A percentile compares a stretch with the other conserved stretches of the same genome.
Evolutionary conservation across 1,139 yeast genomes (phyloP).

Genomic region (Diutina pseudorugosa): DNA sequence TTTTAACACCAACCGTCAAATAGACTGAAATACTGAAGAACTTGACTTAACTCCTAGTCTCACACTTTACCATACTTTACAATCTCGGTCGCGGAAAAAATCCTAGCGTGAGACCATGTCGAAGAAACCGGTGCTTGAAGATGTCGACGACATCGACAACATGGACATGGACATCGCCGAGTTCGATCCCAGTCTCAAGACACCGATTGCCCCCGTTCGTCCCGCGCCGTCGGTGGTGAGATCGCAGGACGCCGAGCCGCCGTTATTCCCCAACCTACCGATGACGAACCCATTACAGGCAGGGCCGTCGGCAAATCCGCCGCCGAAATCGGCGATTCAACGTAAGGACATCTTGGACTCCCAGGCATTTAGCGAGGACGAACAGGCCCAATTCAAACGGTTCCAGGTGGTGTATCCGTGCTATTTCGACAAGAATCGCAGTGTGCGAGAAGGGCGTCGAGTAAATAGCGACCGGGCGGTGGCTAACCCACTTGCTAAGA

Average conservation of each 20-base stretch:
- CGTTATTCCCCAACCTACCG: constrained; percentile 14
- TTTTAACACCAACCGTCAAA: too few species aligned
- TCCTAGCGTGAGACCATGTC: constrained; percentile 8
- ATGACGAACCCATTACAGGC: constrained; percentile 8
- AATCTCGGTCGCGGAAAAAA: not conserved
- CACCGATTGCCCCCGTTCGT: constrained; percentile 59
- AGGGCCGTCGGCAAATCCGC: not conserved
- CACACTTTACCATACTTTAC: too few species aligned
- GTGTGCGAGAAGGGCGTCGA: constrained; percentile 76
- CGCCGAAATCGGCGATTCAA: not conserved
- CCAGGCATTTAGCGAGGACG: constrained; percentile 30
- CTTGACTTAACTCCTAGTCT: too few species aligned
- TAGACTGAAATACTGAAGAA: too few species aligned
- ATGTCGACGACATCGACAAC: constrained; percentile 78
- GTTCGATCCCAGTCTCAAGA: constrained; percentile 62
- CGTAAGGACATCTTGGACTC: constrained; percentile 24
- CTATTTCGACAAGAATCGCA: constrained; percentile 72
- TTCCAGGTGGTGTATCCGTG: constrained; percentile 82
- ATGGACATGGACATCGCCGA: constrained; percentile 90
- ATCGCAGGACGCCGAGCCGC: constrained; percentile 41
- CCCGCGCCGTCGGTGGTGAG: constrained; percentile 41
- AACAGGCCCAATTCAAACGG: constrained; percentile 46
- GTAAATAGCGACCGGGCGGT: constrained; percentile 60
- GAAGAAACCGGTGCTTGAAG: constrained; percentile 68
- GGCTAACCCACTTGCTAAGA: constrained; percentile 76